Evolutionary conservation across 1,284 basidiomycete species (phyloP).

Genomic region (Stereum hirsutum): DNA sequence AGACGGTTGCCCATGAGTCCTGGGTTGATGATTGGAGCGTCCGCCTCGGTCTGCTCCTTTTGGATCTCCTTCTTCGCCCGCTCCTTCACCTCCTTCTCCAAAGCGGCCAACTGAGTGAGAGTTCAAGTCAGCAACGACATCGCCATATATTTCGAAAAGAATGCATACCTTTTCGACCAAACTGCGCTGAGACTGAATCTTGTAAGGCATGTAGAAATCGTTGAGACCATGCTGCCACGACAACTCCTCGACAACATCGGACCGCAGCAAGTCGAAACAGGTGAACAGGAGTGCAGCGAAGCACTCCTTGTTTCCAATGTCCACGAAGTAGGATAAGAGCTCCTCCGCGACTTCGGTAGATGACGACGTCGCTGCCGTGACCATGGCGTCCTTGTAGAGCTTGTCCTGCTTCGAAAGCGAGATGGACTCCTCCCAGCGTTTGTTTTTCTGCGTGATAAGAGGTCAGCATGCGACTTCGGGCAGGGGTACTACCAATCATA

Average conservation of each 20-base stretch:
- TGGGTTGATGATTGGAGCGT: slow-evolving; percentile 78
- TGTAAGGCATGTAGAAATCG: slow-evolving; percentile 96
- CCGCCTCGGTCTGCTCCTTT: slow-evolving; percentile 80
- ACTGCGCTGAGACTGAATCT: slow-evolving; percentile 78
- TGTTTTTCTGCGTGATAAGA: slow-evolving; percentile 64
- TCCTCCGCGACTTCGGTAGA: slow-evolving; percentile 89
- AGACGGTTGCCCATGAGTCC: slow-evolving; percentile 50
- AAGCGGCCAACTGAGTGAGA: slow-evolving; percentile 40
- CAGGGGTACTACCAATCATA: slow-evolving; percentile 15
- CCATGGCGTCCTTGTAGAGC: slow-evolving; percentile 92
- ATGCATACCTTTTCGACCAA: slow-evolving; percentile 54
- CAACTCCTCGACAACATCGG: slow-evolving; percentile 90
- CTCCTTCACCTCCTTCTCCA: slow-evolving; percentile 83
- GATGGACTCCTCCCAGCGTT: slow-evolving; percentile 92
- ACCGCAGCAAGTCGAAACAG: slow-evolving; percentile 88
- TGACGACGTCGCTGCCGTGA: slow-evolving; percentile 82
- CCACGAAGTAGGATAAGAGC: slow-evolving; percentile 87
- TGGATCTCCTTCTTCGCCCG: slow-evolving; percentile 73
- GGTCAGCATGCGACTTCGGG: too few relatives aligned
- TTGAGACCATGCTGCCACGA: slow-evolving; percentile 93
- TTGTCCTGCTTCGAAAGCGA: slow-evolving; percentile 93
- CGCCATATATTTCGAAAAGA: slow-evolving; percentile 11
- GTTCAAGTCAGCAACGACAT: too few relatives aligned
- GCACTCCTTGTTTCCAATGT: slow-evolving; percentile 98
- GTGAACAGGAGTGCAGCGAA: slow-evolving; percentile 87